Evolutionary conservation across 148 eudicot species (phyloP), one percentile per base, ranked within the genome.

Genomic region (Silene conica): DNA sequence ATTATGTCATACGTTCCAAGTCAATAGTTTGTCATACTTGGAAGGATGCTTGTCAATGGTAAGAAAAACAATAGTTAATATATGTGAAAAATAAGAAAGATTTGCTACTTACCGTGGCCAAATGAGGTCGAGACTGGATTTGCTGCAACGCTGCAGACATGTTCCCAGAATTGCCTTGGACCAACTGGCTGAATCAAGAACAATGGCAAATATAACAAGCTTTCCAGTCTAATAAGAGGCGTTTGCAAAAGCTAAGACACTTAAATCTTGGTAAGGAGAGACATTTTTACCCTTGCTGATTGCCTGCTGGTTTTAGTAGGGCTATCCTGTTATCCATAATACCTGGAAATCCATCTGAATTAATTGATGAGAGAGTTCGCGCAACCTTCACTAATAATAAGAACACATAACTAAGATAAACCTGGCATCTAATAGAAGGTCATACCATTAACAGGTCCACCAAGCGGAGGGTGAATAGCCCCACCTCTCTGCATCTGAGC

Each of bases 401-500:
- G 82, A 25, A 78, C 87, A 61, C 84, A 74, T 46, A 83, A 75
- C 77, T 88, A 82, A 67, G 85, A 83, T 74, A 83, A 85, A 68
- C 84, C 87, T 43, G 81, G 76, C 84, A 85, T 84, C 64, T 85
- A 88, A 63, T 86, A 88, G 74, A 86, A 57, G 65, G 80, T 78
- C 78, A 85, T 84, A 72, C 91, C 87, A 77, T 86, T 90, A 50
- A 88, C 85, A 45, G 97, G 87, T 67, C 89, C 86, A 34, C 91
- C 88, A 75, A 90, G 86, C 15, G 90, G 84, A 78, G 93, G 89
- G 80, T 94, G 96, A 78, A 86, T 92, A 25, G 96, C 87, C 78
- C 95, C 94, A 71, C 99, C 92, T 82, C 94, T 84, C 76, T 90
- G 97, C 84, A 95, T 81, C 85, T 95, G 98, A 69, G 89, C 90